These are phyloP conservation scores for Yarrowia deformans DNA, from an alignment of 805 yeast species.

Conservation along the genomic window DNA sequence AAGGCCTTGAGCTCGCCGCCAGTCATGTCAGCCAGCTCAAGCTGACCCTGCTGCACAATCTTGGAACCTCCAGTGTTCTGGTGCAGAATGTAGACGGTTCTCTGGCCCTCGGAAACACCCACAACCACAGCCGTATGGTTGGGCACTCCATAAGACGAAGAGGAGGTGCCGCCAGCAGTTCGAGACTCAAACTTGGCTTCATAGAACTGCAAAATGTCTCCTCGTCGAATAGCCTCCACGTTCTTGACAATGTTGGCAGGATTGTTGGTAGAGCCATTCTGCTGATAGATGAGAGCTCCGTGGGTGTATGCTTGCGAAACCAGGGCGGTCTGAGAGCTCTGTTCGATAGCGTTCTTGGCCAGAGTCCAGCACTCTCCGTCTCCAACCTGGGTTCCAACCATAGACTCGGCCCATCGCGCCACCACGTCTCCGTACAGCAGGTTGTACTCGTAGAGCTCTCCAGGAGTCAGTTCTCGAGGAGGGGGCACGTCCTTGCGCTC, in stretches of 20 bases:
- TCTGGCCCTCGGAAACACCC: slow-evolving; percentile 43
- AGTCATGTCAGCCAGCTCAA: slow-evolving; percentile 46
- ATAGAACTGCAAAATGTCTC: slow-evolving; percentile 51
- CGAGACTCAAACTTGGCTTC: slow-evolving; percentile 45
- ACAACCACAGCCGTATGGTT: slow-evolving; percentile 52
- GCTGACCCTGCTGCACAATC: slow-evolving; percentile 48
- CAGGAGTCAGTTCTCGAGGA: slow-evolving; percentile 50
- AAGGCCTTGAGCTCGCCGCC: slow-evolving; percentile 48
- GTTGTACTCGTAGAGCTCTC: slow-evolving; percentile 46
- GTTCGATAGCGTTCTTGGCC: slow-evolving; percentile 50
- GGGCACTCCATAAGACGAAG: slow-evolving; percentile 48
- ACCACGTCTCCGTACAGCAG: slow-evolving; percentile 48
- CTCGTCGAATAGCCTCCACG: slow-evolving; percentile 48
- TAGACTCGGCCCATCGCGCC: slow-evolving; percentile 51
- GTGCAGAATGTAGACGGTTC: slow-evolving; percentile 45
- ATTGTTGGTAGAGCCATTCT: slow-evolving; percentile 40
- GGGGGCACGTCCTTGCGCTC: slow-evolving; percentile 53
- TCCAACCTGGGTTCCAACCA: slow-evolving; percentile 49
- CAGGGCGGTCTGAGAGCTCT: slow-evolving; percentile 46
- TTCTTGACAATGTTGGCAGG: slow-evolving; percentile 41
- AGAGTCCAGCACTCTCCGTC: slow-evolving; percentile 55
- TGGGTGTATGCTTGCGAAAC: slow-evolving; percentile 48
- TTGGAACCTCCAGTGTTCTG: slow-evolving; percentile 50
- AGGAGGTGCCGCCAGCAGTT: slow-evolving; percentile 42
- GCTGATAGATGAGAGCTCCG: slow-evolving; percentile 47